phyloP scores from a whole-genome alignment of 495 filamentous ascomycete genomes.

The Penicillium waksmanii region DNA sequence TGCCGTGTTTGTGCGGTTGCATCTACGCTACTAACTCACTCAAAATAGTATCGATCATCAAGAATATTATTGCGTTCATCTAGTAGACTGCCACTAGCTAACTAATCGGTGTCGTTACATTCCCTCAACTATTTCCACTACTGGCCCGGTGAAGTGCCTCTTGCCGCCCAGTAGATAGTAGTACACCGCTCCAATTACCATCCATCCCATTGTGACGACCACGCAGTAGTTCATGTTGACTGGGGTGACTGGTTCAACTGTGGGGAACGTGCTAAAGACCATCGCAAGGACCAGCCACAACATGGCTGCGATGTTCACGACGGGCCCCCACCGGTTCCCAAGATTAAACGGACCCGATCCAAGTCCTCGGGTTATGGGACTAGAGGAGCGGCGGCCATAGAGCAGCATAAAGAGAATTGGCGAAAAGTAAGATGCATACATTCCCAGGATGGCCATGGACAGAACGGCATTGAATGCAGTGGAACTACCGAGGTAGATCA shows the following conservation, averaged over 20 bases:
- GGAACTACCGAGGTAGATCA: constrained; percentile 47
- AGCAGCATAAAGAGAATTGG: constrained; percentile 29
- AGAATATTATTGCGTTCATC: background rate
- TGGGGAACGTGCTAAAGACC: constrained; percentile 31
- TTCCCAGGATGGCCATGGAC: constrained; percentile 41
- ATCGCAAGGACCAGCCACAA: constrained; percentile 28
- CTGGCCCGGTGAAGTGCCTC: constrained; percentile 21
- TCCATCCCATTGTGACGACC: constrained; percentile 30
- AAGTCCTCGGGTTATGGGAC: constrained; percentile 7
- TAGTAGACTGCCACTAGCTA: background rate
- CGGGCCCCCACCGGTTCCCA: constrained; percentile 20
- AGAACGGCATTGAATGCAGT: constrained; percentile 49
- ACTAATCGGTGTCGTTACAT: constrained; percentile 7
- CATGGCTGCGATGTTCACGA: constrained; percentile 22
- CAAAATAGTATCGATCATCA: constrained; percentile 3
- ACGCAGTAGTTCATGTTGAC: constrained; percentile 32
- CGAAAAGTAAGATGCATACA: constrained; percentile 44
- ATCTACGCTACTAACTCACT: no score
- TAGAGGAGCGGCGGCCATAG: constrained; percentile 19
- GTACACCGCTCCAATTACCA: constrained; percentile 23
- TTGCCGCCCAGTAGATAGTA: constrained; percentile 27
- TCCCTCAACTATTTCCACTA: constrained; percentile 24
- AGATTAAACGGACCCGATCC: constrained; percentile 22
- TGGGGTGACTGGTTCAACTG: constrained; percentile 25
- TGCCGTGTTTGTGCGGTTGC: background rate